These are phyloP conservation scores for Inga oerstediana DNA, from an alignment of 306 rosid species.

Conservation along the genomic window DNA sequence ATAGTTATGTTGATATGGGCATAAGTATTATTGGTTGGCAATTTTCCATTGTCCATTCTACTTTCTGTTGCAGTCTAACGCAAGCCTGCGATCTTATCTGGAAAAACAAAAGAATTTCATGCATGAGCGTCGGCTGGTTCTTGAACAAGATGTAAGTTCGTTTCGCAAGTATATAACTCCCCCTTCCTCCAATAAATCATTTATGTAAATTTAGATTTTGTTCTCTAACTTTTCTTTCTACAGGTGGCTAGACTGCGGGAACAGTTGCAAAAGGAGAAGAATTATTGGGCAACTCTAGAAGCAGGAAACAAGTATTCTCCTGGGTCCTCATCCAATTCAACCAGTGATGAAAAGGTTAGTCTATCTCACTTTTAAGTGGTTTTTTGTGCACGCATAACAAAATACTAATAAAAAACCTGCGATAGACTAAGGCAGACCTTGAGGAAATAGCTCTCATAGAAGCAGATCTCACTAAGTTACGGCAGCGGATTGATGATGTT, in stretches of 20 bases:
- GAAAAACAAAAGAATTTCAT: constrained; percentile 60
- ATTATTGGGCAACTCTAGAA: constrained; percentile 61
- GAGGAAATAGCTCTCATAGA: constrained; percentile 55
- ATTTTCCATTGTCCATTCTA: constrained; percentile 18
- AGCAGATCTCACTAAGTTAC: constrained; percentile 51
- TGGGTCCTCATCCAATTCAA: constrained; percentile 42
- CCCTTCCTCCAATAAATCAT: constrained; percentile 15
- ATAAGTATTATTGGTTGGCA: constrained; percentile 35
- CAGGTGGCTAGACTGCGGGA: constrained; percentile 84
- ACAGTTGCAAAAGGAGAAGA: constrained; percentile 71
- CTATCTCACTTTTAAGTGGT: constrained; percentile 22
- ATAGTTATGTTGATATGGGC: constrained; percentile 2
- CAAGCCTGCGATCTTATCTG: constrained; percentile 51
- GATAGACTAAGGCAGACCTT: constrained; percentile 65
- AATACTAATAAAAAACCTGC: constrained; percentile 33
- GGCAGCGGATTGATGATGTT: constrained; percentile 48
- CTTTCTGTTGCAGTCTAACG: constrained; percentile 54
- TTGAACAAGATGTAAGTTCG: constrained; percentile 78
- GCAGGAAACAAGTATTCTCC: constrained; percentile 52
- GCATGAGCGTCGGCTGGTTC: constrained; percentile 73
- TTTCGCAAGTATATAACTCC: constrained; percentile 18
- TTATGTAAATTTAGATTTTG: constrained; percentile 24
- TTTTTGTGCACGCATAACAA: constrained; percentile 26
- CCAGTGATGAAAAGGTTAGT: constrained; percentile 53
- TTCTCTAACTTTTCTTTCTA: constrained; percentile 17